Percentiles rank a stretch among this genome's conserved stretches.
Evolutionary conservation across 169 alveolate species (phyloP).

Genomic region (Perkinsus olseni): DNA sequence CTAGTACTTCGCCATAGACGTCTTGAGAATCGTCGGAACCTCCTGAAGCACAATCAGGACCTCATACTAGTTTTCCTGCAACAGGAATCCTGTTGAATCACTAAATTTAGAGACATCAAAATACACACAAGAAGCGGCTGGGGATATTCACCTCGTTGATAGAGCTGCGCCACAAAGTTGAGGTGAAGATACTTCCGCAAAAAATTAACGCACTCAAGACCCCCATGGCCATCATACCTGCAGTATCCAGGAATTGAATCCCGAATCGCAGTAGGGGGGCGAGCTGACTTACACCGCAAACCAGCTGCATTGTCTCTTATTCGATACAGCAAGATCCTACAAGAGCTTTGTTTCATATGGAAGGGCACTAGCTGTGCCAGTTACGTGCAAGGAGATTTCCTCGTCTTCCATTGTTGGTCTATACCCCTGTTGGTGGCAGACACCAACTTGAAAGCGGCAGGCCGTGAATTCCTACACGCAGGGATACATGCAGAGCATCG

Average conservation of each 20-base stretch:
- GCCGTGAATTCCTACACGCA: neutral
- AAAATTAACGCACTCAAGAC: neutral
- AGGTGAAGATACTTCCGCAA: neutral
- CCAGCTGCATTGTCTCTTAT: neutral
- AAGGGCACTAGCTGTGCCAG: neutral
- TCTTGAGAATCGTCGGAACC: neutral
- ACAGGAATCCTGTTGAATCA: neutral
- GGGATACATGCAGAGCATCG: no score
- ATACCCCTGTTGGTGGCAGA: neutral
- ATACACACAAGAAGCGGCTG: no score
- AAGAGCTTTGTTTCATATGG: neutral
- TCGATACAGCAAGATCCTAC: neutral
- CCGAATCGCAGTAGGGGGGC: neutral
- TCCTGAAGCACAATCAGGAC: neutral
- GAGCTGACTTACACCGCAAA: neutral
- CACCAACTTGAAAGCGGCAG: neutral
- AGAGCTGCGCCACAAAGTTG: neutral
- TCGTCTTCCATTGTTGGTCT: neutral
- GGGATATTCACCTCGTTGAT: neutral
- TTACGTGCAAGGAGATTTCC: neutral
- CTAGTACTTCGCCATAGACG: neutral
- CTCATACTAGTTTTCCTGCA: neutral
- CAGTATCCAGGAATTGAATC: neutral
- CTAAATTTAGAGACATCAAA: neutral
- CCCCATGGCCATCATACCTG: neutral